phyloP scores from a whole-genome alignment of 2,329 filamentous ascomycete species.

The Aspergillus udagawae region DNA sequence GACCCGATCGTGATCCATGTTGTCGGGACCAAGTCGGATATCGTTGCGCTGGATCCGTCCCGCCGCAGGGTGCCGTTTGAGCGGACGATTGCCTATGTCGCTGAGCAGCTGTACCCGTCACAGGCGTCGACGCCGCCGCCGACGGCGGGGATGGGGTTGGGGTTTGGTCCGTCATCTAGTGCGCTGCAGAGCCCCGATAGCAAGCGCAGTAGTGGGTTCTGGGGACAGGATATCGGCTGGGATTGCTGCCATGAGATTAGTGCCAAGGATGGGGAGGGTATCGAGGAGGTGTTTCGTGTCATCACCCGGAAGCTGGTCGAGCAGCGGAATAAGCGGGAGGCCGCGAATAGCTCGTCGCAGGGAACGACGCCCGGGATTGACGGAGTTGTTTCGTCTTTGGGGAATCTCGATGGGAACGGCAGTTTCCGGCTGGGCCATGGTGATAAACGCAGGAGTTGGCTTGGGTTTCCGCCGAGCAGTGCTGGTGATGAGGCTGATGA shows the following conservation, averaged over 20 bases:
- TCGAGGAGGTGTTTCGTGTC: conserved; percentile 93
- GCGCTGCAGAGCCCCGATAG: conserved; percentile 37
- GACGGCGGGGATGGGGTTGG: conserved; percentile 48
- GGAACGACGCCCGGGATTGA: conserved; percentile 45
- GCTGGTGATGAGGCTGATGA: conserved; percentile 32
- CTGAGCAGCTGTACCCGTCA: conserved; percentile 78
- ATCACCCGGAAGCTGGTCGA: conserved; percentile 81
- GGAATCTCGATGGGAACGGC: conserved; percentile 45
- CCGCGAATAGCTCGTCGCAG: conserved; percentile 43
- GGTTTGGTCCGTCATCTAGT: conserved; percentile 11
- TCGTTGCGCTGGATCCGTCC: conserved; percentile 78
- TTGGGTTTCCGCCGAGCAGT: conserved; percentile 55
- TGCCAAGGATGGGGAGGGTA: conserved; percentile 88
- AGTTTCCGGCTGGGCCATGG: conserved; percentile 58
- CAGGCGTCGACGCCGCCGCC: conserved; percentile 64
- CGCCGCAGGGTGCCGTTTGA: conserved; percentile 86
- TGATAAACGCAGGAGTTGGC: conserved; percentile 64
- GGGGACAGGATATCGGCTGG: conserved; percentile 92
- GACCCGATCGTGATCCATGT: conserved; percentile 82
- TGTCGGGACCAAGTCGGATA: conserved; percentile 91
- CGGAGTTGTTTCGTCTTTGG: conserved; percentile 37
- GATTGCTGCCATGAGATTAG: conserved; percentile 97
- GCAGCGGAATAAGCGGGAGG: conserved; percentile 55
- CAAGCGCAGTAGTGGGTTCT: conserved; percentile 51
- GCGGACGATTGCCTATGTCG: conserved; percentile 90